Evolutionary conservation across 1,139 yeast genomes (phyloP).

Genomic region (Saccharomycopsis hybrid): DNA sequence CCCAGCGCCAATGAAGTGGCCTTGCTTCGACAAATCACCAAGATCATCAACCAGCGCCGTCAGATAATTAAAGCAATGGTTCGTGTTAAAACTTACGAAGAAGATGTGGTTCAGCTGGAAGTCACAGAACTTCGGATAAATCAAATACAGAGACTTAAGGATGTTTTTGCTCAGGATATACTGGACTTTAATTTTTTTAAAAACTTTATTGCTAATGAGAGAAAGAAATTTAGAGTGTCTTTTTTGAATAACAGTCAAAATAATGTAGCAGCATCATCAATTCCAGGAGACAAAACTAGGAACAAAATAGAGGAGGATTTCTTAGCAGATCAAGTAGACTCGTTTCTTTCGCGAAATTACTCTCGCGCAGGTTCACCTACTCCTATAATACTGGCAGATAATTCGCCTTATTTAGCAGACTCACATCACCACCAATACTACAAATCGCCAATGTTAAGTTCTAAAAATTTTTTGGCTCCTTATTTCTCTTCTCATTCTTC

Average conservation of each 20-base stretch:
- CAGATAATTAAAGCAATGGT: neutral
- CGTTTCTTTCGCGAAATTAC: neutral
- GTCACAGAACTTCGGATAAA: too few relatives aligned
- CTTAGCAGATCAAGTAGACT: too few relatives aligned
- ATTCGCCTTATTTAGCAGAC: neutral
- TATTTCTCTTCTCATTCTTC: too few relatives aligned
- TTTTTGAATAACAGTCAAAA: neutral
- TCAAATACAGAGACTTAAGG: neutral
- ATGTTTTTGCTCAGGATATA: neutral
- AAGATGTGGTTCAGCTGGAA: neutral
- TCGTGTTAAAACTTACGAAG: neutral
- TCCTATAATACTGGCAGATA: neutral
- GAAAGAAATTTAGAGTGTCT: neutral
- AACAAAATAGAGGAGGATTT: too few relatives aligned
- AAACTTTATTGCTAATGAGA: neutral
- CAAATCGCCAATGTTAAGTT: too few relatives aligned
- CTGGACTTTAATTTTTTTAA: neutral
- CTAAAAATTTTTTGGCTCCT: too few relatives aligned
- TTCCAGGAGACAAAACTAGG: too few relatives aligned
- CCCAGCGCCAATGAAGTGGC: neutral
- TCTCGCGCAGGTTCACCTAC: neutral
- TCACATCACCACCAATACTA: neutral
- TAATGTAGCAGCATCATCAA: neutral
- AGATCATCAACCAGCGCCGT: neutral
- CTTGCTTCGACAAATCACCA: neutral